Conservation (phyloP, 2,329 filamentous ascomycete genomes). For the Cephalotrichum gorgonifer region DNA sequence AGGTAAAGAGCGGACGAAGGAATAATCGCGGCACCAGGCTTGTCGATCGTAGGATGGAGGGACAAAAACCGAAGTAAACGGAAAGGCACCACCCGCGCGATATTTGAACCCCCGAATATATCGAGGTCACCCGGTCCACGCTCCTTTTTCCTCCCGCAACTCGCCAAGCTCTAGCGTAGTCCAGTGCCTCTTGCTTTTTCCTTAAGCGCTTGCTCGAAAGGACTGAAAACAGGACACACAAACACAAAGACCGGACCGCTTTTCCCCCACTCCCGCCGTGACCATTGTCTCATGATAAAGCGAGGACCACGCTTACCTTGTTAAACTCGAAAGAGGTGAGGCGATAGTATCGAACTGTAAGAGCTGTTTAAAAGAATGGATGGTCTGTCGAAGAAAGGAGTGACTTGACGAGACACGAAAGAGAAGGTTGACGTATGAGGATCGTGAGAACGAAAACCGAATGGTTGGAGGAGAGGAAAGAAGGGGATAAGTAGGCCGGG, state of each 20-base stretch:
- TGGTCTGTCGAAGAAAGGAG: constrained; percentile 6
- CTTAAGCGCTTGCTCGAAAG: neutral
- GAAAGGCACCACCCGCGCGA: neutral
- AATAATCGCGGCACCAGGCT: neutral
- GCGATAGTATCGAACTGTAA: constrained; percentile 1
- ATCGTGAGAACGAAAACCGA: constrained; percentile 2
- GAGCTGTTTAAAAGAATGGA: neutral
- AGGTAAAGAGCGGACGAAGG: neutral
- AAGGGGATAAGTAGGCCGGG: constrained; percentile 1
- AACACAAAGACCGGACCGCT: neutral
- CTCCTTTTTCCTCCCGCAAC: no score
- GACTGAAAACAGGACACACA: neutral
- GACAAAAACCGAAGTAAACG: neutral
- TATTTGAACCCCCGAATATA: no score
- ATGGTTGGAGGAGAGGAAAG: constrained; percentile 3
- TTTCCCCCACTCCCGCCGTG: neutral
- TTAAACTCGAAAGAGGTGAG: neutral
- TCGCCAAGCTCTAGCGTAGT: no score
- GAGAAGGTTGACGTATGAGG: neutral
- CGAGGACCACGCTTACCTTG: neutral
- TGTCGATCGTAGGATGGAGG: neutral
- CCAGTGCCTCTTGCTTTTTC: no score
- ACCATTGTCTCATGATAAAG: neutral
- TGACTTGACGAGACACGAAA: constrained; percentile 6
- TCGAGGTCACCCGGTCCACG: no score